A percentile compares a stretch with the other conserved stretches of the same genome.
These are phyloP conservation scores for Danielia oregonensis DNA, from an alignment of 805 yeast genomes.

Conservation along the genomic window DNA sequence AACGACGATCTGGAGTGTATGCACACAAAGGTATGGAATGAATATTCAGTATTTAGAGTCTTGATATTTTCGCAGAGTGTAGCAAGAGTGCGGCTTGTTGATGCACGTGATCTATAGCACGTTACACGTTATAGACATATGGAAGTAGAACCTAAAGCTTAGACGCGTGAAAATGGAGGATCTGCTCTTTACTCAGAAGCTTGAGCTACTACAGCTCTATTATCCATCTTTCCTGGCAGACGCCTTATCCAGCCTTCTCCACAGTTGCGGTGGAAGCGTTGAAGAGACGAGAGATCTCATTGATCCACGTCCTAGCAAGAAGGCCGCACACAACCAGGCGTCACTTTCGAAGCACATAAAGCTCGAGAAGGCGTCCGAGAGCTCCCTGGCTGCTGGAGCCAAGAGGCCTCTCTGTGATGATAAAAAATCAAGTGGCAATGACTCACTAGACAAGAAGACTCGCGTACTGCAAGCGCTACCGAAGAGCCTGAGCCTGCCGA, in stretches of 20 bases:
- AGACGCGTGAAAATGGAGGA: too few species aligned
- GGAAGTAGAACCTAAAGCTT: too few species aligned
- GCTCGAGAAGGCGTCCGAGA: conserved; percentile 1
- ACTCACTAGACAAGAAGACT: not conserved
- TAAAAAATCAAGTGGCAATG: not conserved
- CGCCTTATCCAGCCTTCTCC: conserved; percentile 47
- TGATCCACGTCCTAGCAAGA: conserved; percentile 15
- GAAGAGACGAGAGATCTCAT: conserved; percentile 38
- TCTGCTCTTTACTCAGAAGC: conserved; percentile 22
- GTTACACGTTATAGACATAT: too few species aligned
- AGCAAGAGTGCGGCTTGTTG: too few species aligned
- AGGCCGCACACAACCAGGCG: conserved; percentile 13
- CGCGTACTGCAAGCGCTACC: too few species aligned
- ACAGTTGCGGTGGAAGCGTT: conserved; percentile 53
- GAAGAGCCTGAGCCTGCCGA: not conserved
- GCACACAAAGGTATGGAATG: too few species aligned
- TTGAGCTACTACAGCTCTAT: conserved; percentile 28
- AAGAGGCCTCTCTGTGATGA: too few species aligned
- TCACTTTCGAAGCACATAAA: conserved; percentile 3
- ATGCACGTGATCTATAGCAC: too few species aligned
- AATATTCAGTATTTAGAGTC: too few species aligned
- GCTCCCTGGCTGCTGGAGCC: conserved; percentile 10
- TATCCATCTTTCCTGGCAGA: conserved; percentile 44
- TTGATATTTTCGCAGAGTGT: too few species aligned
- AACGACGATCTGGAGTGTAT: too few species aligned